Base-by-base conservation (phyloP, 331 rosid genomes). In the Pyracantha coccinea region DNA sequence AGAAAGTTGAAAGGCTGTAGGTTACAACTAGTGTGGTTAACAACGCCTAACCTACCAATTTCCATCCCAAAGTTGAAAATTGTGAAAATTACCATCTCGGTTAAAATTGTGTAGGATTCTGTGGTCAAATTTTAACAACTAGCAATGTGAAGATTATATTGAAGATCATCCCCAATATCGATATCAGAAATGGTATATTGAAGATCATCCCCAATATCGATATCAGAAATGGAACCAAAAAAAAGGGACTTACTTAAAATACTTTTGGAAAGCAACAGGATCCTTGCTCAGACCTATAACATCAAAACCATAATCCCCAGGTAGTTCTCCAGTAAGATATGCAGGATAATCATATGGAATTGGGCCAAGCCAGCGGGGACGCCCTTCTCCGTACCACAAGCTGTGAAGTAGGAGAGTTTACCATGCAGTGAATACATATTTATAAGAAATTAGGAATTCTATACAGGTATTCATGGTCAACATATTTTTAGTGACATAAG, bases 291-390 rank as follows among this genome's bases (percentile, higher is more conserved):
- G 86, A 73, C 87, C 90, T 19, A 89, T 90, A 86, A 89, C 76
- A 83, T 93, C 97, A 74, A 93, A 93, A 75, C 97, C 96, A 31
- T 91, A 93, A 82, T 93, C 98, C 38, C 98, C 98, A 7, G 98
- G 97, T 24, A 93, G 76, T 72, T 89, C 94, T 68, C 98, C 98
- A 55, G 79, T 85, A 69, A 93, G 96, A 88, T 91, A 76, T 25
- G 85, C 80, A 17, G 98, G 98, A 83, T 91, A 93, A 31, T 86
- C 87, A 69, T 86, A 91, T 27, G 92, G 90, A 74, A 93, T 83
- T 60, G 98, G 97, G 82, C 98, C 98, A 53, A 93, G 98, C 98
- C 97, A 93, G 47, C 85, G 90, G 60, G 97, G 97, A 47, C 98
- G 87, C 54, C 71, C 89, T 76, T 87, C 86, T 78, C 98, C 98